These are phyloP conservation scores for Neckera pumila DNA, from an alignment of 225 moss, liverwort and hornwort species.

Conservation along the genomic window DNA sequence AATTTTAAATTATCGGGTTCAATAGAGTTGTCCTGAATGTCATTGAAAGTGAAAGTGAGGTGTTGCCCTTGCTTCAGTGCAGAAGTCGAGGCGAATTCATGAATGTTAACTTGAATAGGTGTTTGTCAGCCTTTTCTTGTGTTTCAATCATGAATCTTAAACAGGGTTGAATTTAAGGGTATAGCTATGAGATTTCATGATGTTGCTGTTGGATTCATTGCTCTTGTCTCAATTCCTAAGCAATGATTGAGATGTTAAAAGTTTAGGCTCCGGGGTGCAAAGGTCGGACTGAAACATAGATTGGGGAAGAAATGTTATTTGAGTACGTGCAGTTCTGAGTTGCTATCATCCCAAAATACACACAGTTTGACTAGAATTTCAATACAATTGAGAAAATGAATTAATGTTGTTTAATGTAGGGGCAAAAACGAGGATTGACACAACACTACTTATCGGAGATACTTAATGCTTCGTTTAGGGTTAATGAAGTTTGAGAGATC, in stretches of 20 bases:
- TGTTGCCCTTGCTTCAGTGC: neutral
- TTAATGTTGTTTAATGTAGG: no score
- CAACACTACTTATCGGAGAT: neutral
- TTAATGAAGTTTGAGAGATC: neutral
- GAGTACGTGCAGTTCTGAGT: neutral
- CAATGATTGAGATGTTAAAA: neutral
- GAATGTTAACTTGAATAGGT: neutral
- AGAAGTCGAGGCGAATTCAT: neutral
- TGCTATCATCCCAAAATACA: neutral
- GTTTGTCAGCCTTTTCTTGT: neutral
- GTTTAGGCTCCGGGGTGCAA: no score
- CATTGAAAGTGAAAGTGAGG: neutral
- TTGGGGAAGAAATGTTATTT: neutral
- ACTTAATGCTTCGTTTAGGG: neutral
- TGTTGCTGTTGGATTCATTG: neutral
- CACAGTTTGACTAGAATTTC: neutral
- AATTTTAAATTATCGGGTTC: neutral
- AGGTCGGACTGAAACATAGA: neutral
- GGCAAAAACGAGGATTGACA: neutral
- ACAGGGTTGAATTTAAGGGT: neutral
- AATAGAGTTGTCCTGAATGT: neutral
- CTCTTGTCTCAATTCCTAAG: neutral
- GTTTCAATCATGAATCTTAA: neutral
- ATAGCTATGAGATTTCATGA: neutral
- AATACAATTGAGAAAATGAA: neutral